A percentile compares a stretch with the other conserved stretches of the same genome.
These are phyloP conservation scores for Solanum boliviense DNA, from an alignment of 257 asterid species.

Conservation along the genomic window DNA sequence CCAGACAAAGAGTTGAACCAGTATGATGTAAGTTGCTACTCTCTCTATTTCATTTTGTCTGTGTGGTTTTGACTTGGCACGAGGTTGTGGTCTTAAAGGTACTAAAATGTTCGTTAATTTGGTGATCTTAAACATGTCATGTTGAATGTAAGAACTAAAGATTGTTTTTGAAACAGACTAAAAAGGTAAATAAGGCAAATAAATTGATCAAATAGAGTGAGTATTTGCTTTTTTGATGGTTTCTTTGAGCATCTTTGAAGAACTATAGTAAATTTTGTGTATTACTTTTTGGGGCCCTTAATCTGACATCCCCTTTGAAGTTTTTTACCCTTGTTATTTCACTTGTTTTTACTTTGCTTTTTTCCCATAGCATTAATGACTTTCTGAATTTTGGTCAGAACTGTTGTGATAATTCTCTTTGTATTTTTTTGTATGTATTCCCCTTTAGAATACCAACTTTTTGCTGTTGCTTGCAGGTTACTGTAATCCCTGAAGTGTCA, in stretches of 20 bases:
- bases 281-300: conserved; percentile 30
- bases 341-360: conserved; percentile 16
- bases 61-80: not conserved
- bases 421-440: not conserved
- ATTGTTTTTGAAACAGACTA: not conserved
- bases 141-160: not conserved
- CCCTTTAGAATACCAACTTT: not conserved
- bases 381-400: conserved; percentile 16
- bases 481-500: conserved; percentile 87
- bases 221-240: not conserved
- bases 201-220: not conserved
- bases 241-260: conserved; percentile 6
- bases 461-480: conserved; percentile 42
- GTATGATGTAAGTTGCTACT: conserved; percentile 69
- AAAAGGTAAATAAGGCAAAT: not conserved
- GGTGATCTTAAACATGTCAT: not conserved
- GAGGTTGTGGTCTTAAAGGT: not conserved
- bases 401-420: conserved; percentile 18
- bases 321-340: conserved; percentile 16
- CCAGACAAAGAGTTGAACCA: conserved; percentile 94
- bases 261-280: conserved; percentile 7
- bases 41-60: not conserved
- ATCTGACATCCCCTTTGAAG: conserved; percentile 28
- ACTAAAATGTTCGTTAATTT: not conserved
- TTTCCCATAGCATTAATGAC: conserved; percentile 33